Evolutionary conservation across 1,139 yeast genomes (phyloP).

Genomic region (Sugiyamaella novakii): DNA sequence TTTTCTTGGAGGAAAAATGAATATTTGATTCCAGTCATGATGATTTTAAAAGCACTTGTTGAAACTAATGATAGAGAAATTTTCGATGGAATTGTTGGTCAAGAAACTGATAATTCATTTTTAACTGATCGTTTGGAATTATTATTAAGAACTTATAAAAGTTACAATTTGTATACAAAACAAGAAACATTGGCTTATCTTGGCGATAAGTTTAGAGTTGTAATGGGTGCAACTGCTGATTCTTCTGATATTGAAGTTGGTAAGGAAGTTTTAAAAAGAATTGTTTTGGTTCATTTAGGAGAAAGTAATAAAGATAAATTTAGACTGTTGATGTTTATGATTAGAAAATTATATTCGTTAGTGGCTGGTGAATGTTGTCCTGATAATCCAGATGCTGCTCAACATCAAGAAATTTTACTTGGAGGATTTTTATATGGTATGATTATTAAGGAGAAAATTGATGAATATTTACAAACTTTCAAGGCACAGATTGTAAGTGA

Average conservation of each 20-base stretch:
- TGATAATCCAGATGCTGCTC: constrained; percentile 99
- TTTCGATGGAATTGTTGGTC: constrained; percentile 93
- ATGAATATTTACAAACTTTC: constrained; percentile 80
- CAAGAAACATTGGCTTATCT: constrained; percentile 88
- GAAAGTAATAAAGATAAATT: constrained; percentile 74
- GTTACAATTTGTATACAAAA: constrained; percentile 73
- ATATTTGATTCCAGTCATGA: constrained; percentile 87
- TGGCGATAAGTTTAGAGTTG: constrained; percentile 95
- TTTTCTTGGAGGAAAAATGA: constrained; percentile 98
- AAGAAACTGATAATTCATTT: constrained; percentile 84
- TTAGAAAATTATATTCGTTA: constrained; percentile 87
- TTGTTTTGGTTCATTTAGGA: constrained; percentile 82
- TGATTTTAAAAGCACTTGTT: constrained; percentile 85
- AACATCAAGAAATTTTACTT: constrained; percentile 93
- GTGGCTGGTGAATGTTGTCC: constrained; percentile 98
- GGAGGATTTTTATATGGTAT: constrained; percentile 97
- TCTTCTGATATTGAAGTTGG: constrained; percentile 91
- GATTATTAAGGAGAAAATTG: constrained; percentile 95
- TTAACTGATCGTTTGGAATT: constrained; percentile 97
- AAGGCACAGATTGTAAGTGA: constrained; percentile 77
- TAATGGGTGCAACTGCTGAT: constrained; percentile 86
- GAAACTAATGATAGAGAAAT: constrained; percentile 94
- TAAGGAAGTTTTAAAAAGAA: constrained; percentile 73
- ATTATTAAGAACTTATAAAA: constrained; percentile 82
- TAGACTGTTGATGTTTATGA: constrained; percentile 86